A percentile compares a stretch with the other conserved stretches of the same genome.
These are phyloP conservation scores for Spinellus fusiger DNA, from an alignment of 192 early-diverging fungal species.

Conservation along the genomic window DNA sequence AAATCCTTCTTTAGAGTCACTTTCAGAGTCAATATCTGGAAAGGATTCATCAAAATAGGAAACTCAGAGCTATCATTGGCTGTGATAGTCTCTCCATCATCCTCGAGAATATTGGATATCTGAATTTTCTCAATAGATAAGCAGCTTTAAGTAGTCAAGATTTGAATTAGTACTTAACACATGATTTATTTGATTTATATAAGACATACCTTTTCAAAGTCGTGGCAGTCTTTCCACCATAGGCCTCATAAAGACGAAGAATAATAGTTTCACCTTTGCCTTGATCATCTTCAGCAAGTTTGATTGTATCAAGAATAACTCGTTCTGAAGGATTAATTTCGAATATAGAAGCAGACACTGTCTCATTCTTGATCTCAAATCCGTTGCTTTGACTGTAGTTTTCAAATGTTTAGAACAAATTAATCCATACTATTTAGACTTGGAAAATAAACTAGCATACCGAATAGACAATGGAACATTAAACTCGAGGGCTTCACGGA, in stretches of 20 bases:
- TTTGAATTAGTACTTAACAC: not conserved
- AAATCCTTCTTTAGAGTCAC: slow-evolving; percentile 15
- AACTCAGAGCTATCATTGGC: slow-evolving; percentile 27
- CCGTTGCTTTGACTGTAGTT: slow-evolving; percentile 1
- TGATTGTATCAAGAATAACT: slow-evolving; percentile 89
- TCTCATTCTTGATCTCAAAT: not conserved
- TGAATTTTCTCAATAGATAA: slow-evolving; percentile 44
- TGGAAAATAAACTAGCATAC: slow-evolving; percentile 14
- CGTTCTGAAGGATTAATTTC: slow-evolving; percentile 41
- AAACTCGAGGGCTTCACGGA: slow-evolving; percentile 86
- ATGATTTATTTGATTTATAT: not conserved
- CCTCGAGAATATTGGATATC: slow-evolving; percentile 79
- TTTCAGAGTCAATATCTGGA: slow-evolving; percentile 61
- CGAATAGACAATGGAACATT: slow-evolving; percentile 71
- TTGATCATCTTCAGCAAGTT: slow-evolving; percentile 72
- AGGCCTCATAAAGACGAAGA: slow-evolving; percentile 86
- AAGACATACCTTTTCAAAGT: not conserved
- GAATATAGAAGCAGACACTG: slow-evolving; percentile 24
- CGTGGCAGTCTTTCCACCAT: slow-evolving; percentile 61
- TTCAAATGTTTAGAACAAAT: not conserved
- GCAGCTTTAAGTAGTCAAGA: slow-evolving; percentile 32
- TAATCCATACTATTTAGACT: not conserved
- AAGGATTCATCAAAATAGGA: slow-evolving; percentile 48
- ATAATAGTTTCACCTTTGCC: slow-evolving; percentile 46
- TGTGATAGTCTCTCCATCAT: slow-evolving; percentile 36